phyloP scores from a whole-genome alignment of 257 asterid genomes.

The Cynanchum wilfordii region DNA sequence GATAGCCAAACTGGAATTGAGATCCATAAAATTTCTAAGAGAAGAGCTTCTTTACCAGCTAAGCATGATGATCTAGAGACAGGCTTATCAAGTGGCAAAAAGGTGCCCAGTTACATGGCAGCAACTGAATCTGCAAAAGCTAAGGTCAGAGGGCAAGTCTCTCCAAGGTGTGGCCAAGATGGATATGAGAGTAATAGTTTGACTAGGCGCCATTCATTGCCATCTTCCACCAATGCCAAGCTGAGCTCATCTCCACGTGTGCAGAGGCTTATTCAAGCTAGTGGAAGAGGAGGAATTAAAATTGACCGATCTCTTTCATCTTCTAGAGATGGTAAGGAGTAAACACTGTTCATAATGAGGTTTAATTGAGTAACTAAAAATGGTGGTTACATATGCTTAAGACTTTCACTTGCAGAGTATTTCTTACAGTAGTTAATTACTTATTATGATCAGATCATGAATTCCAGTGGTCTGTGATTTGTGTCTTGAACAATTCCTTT shows the following conservation, averaged over 20 bases:
- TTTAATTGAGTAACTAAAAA: background rate
- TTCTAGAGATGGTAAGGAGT: conserved; percentile 37
- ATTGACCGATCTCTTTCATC: conserved; percentile 41
- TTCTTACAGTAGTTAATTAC: background rate
- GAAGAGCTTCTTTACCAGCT: conserved; percentile 43
- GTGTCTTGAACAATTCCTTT: background rate
- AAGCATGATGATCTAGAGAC: conserved; percentile 25
- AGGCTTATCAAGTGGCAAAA: conserved; percentile 19
- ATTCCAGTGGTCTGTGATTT: background rate
- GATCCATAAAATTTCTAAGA: conserved; percentile 21
- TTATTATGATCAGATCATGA: background rate
- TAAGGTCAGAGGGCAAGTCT: conserved; percentile 40
- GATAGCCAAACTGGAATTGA: conserved; percentile 28
- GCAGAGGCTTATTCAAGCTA: conserved; percentile 38
- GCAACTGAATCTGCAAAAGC: conserved; percentile 55
- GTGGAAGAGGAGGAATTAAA: conserved; percentile 41
- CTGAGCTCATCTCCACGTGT: conserved; percentile 45
- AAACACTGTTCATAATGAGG: background rate
- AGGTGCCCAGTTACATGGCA: conserved; percentile 63
- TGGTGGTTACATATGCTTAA: background rate
- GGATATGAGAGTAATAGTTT: conserved; percentile 32
- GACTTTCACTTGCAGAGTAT: background rate
- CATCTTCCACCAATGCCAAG: conserved; percentile 41
- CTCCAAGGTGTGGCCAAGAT: conserved; percentile 45
- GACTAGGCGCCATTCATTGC: conserved; percentile 48